Evolutionary conservation across 305 asterid genomes (phyloP).

Genomic region (Vinca major): DNA sequence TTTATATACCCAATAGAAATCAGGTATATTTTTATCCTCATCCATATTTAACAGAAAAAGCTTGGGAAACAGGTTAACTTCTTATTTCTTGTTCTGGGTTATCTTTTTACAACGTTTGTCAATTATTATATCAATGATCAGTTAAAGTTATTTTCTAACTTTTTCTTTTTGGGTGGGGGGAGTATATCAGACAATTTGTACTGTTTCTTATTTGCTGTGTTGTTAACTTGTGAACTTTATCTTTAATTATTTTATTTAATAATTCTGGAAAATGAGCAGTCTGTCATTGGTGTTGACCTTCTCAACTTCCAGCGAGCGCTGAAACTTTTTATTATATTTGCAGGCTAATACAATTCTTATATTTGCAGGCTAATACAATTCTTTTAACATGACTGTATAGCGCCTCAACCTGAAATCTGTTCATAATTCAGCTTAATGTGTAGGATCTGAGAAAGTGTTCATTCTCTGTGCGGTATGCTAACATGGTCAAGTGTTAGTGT

Average conservation of each 20-base stretch:
- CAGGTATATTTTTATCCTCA: conserved; percentile 23
- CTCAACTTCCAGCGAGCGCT: background rate
- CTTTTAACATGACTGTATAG: conserved; percentile 12
- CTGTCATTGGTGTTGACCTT: background rate
- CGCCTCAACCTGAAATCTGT: conserved; percentile 5
- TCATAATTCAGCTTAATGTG: conserved; percentile 7
- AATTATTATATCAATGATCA: background rate
- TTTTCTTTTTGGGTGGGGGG: no score
- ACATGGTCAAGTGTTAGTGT: background rate
- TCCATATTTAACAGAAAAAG: background rate
- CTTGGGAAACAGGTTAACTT: background rate
- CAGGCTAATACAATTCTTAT: conserved; percentile 14
- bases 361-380: conserved; percentile 15
- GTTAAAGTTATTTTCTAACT: background rate
- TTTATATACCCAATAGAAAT: conserved; percentile 16
- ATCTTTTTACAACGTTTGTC: background rate
- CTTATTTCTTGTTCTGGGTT: background rate
- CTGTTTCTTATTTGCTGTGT: background rate
- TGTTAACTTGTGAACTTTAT: background rate
- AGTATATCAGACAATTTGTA: background rate
- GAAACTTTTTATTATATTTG: background rate
- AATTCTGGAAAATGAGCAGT: background rate
- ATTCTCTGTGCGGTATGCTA: conserved; percentile 7
- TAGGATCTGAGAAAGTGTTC: background rate
- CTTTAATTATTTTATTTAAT: background rate